Evolutionary conservation across 176 grass and related monocot genomes (phyloP).

Genomic region (Triticum dicoccoides): DNA sequence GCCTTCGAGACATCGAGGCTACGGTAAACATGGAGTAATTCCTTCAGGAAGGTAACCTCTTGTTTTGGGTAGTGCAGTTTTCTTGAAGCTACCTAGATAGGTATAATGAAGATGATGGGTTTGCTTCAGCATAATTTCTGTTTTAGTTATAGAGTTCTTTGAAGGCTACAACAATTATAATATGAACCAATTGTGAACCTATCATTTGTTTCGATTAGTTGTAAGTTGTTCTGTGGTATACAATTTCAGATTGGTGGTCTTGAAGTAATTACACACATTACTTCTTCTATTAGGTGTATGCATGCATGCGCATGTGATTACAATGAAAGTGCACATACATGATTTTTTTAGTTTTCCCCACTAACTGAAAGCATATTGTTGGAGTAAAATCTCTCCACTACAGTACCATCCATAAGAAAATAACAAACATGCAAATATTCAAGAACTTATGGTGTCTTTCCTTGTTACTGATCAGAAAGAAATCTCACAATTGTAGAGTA

Average conservation of each 20-base stretch:
- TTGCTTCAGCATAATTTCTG: neutral
- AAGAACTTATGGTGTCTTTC: neutral
- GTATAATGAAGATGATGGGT: neutral
- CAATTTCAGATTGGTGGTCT: neutral
- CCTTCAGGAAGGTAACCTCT: constrained; percentile 11
- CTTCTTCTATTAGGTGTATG: neutral
- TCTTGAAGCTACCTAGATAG: constrained; percentile 20
- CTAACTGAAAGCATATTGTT: neutral
- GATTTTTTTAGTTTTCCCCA: neutral
- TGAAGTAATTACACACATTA: neutral
- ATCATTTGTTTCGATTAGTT: neutral
- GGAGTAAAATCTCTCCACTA: neutral
- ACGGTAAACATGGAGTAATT: neutral
- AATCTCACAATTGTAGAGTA: constrained; percentile 12
- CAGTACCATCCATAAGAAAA: neutral
- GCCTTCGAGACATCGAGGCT: constrained; percentile 76
- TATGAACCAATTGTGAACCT: neutral
- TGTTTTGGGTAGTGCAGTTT: neutral
- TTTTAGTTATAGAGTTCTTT: constrained; percentile 31
- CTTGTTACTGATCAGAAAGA: neutral
- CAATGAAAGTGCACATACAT: neutral
- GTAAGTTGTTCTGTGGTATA: neutral
- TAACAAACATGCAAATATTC: constrained; percentile 3
- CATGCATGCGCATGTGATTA: neutral
- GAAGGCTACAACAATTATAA: neutral